phyloP scores from a whole-genome alignment of 306 rosid genomes.

The Abrus pulchellus region DNA sequence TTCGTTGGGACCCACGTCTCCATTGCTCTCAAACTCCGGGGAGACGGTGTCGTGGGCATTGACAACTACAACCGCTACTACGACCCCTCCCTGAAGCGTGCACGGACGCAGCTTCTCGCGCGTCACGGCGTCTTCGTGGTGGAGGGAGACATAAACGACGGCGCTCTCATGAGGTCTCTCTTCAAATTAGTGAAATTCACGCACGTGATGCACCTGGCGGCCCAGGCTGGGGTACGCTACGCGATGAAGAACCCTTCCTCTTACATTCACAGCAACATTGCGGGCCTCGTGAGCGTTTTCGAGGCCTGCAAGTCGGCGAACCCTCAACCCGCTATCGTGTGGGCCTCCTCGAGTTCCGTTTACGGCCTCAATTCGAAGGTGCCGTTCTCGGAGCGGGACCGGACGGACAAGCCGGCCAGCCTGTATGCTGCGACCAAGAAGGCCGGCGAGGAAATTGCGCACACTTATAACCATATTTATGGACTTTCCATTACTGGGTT shows the following conservation, averaged over 20 bases:
- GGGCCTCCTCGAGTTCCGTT: constrained; percentile 63
- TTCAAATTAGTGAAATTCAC: constrained; percentile 49
- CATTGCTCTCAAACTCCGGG: constrained; percentile 49
- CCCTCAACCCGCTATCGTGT: constrained; percentile 55
- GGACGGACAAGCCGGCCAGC: constrained; percentile 57
- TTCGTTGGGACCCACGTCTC: constrained; percentile 57
- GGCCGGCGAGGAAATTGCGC: constrained; percentile 61
- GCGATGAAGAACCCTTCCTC: constrained; percentile 57
- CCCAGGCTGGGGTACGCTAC: constrained; percentile 58
- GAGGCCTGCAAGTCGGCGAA: constrained; percentile 50
- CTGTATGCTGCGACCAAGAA: constrained; percentile 58
- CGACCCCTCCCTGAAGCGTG: constrained; percentile 49
- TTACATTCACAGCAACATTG: constrained; percentile 55
- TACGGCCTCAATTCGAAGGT: constrained; percentile 54
- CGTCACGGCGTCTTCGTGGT: constrained; percentile 45
- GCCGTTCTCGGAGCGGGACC: constrained; percentile 57
- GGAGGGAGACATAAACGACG: constrained; percentile 52
- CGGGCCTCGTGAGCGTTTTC: constrained; percentile 50
- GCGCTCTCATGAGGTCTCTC: constrained; percentile 22
- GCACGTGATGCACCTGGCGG: constrained; percentile 59
- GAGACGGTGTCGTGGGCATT: constrained; percentile 56
- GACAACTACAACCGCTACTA: constrained; percentile 56
- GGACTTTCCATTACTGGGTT: constrained; percentile 56
- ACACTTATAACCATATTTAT: constrained; percentile 52
- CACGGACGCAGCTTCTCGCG: constrained; percentile 35